phyloP scores from a whole-genome alignment of 2,329 filamentous ascomycete genomes.

The Acarospora socialis region DNA sequence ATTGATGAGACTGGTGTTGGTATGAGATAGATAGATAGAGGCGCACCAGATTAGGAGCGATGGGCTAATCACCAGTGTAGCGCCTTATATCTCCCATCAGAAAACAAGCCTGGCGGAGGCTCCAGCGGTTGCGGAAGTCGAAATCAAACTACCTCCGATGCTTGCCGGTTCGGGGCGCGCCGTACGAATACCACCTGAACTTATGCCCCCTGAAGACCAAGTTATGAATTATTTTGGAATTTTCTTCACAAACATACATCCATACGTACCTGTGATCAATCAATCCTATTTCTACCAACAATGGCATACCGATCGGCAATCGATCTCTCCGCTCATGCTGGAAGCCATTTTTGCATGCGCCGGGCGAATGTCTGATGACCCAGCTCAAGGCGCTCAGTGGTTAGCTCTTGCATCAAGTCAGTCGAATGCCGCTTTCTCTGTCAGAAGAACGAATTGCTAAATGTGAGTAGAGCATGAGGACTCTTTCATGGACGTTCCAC shows the following conservation, averaged over 20 bases:
- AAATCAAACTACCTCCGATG: conserved; percentile 54
- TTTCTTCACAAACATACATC: conserved; percentile 81
- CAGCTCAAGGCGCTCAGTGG: conserved; percentile 80
- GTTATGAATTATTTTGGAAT: conserved; percentile 75
- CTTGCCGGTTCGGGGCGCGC: conserved; percentile 56
- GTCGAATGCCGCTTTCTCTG: conserved; percentile 16
- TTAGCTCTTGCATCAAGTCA: conserved; percentile 74
- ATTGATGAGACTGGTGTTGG: conserved; percentile 79
- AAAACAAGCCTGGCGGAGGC: conserved; percentile 41
- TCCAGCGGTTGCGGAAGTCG: conserved; percentile 52
- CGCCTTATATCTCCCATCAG: conserved; percentile 67
- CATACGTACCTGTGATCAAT: conserved; percentile 82
- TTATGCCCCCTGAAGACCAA: conserved; percentile 82
- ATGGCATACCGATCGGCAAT: conserved; percentile 69
- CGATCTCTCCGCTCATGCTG: conserved; percentile 75
- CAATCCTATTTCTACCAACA: conserved; percentile 72
- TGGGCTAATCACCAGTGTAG: conserved; percentile 29
- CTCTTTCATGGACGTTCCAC: conserved; percentile 82
- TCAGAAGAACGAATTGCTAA: conserved; percentile 19
- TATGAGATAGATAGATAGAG: conserved; percentile 30
- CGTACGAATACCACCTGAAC: conserved; percentile 75
- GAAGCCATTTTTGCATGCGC: conserved; percentile 88
- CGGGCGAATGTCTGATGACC: conserved; percentile 68
- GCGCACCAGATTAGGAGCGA: not conserved
- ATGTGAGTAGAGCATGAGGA: conserved; percentile 60